Evolutionary conservation across 768 basidiomycete species (phyloP), one percentile per base, ranked within the genome.

Genomic region (Collybiopsis confluens): DNA sequence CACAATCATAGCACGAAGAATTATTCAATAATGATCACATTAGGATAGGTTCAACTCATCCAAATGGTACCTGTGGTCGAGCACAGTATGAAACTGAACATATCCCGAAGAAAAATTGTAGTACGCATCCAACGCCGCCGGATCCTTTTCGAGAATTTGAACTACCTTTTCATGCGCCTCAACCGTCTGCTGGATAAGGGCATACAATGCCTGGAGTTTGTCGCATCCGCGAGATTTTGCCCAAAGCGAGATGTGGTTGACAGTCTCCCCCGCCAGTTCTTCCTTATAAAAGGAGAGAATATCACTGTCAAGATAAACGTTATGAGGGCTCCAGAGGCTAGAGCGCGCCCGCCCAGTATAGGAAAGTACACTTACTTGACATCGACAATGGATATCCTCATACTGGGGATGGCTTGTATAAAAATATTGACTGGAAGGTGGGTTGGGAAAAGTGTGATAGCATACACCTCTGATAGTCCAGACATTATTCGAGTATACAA

Each of bases 271-370:
- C 0, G 53, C 64, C 1, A 62, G 49, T 47, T 75, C 74, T 62
- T 76, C 74, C 52, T 75, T 67, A 48, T 75, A 70, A 54, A 75
- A 75, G 0, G 68, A 74, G 2, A 73, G 57, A 24, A 75, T 58
- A 36, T 76, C 73, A 52, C 73, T 75, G n/a, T n/a, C n/a, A n/a
- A n/a, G 4, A n/a, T n/a, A n/a, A n/a, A 2, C n/a, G n/a, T 2
- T 11, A 33, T 21, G 13, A n/a, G n/a, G n/a, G n/a, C n/a, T n/a
- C n/a, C n/a, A n/a, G n/a, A n/a, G n/a, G n/a, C n/a, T n/a, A n/a
- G n/a, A n/a, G n/a, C n/a, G n/a, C n/a, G n/a, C n/a, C n/a, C n/a
- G n/a, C n/a, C n/a, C n/a, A n/a, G n/a, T n/a, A n/a, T n/a, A n/a
- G n/a, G n/a, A n/a, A 33, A 33, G 30, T 33, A 9, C 13, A 65